Evolutionary conservation across 2,329 filamentous ascomycete genomes (phyloP).

Genomic region (Penicillium sp.): DNA sequence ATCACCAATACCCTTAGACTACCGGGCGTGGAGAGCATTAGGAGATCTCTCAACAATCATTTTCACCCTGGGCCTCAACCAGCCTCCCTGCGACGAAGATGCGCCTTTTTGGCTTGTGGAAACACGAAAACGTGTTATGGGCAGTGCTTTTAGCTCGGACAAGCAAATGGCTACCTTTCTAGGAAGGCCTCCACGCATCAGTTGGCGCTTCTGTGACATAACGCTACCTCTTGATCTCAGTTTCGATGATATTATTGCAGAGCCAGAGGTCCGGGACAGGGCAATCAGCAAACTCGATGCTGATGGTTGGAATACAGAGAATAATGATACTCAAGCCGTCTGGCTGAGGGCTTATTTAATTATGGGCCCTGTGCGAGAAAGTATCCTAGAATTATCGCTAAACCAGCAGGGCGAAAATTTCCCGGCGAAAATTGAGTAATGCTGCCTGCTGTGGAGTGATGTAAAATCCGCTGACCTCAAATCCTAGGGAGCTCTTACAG

Average conservation of each 20-base stretch:
- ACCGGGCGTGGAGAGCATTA: constrained; percentile 45
- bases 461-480: neutral
- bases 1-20: constrained; percentile 31
- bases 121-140: constrained; percentile 22
- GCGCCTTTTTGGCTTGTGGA: constrained; percentile 26
- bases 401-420: neutral
- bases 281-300: constrained; percentile 3
- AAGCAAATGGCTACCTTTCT: constrained; percentile 30
- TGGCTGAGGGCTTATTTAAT: neutral
- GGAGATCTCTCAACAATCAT: constrained; percentile 46
- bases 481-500: neutral
- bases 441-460: neutral
- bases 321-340: neutral
- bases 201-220: constrained; percentile 26
- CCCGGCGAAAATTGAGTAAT: neutral
- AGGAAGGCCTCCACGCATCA: constrained; percentile 28
- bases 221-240: constrained; percentile 25
- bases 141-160: constrained; percentile 24
- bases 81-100: constrained; percentile 14
- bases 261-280: constrained; percentile 2
- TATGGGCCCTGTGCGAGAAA: constrained; percentile 7
- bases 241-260: constrained; percentile 21
- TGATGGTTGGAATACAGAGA: constrained; percentile 6
- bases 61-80: constrained; percentile 47
- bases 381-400: constrained; percentile 9